phyloP scores from a whole-genome alignment of 306 rosid genomes.

The Quercus variabilis region DNA sequence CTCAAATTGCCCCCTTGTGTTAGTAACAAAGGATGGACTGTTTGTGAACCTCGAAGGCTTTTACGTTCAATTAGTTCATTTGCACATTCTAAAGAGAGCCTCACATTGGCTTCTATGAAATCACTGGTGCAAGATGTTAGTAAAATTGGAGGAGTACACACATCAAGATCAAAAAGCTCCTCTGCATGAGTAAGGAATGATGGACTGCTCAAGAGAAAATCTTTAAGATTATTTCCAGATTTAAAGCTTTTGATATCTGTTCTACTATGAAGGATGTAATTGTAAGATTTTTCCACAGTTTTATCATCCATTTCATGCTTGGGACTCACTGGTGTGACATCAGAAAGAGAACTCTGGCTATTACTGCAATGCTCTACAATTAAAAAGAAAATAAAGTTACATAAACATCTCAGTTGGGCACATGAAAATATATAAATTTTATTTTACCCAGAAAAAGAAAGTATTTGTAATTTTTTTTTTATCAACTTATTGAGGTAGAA shows the following conservation, averaged over 20 bases:
- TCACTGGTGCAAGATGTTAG: slow-evolving; percentile 21
- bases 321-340: slow-evolving; percentile 26
- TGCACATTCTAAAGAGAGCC: slow-evolving; percentile 63
- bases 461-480: neutral
- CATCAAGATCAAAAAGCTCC: slow-evolving; percentile 52
- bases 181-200: slow-evolving; percentile 59
- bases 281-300: slow-evolving; percentile 29
- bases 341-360: slow-evolving; percentile 23
- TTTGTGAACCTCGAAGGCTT: slow-evolving; percentile 39
- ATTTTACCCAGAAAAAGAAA: no score
- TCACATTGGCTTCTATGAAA: slow-evolving; percentile 20
- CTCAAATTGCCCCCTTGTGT: slow-evolving; percentile 35
- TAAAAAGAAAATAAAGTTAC: slow-evolving; percentile 16
- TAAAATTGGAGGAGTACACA: slow-evolving; percentile 31
- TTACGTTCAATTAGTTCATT: slow-evolving; percentile 53
- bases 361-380: slow-evolving; percentile 42
- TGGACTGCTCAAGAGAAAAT: slow-evolving; percentile 55
- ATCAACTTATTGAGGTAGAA: neutral
- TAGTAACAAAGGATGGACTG: slow-evolving; percentile 36
- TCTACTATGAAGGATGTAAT: slow-evolving; percentile 8
- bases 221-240: slow-evolving; percentile 30
- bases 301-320: slow-evolving; percentile 21
- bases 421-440: neutral
- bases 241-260: slow-evolving; percentile 3
- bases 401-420: neutral